A percentile compares a stretch with the other conserved stretches of the same genome.
Conservation (phyloP, 768 basidiomycete species). For the Trametes villosa region DNA sequence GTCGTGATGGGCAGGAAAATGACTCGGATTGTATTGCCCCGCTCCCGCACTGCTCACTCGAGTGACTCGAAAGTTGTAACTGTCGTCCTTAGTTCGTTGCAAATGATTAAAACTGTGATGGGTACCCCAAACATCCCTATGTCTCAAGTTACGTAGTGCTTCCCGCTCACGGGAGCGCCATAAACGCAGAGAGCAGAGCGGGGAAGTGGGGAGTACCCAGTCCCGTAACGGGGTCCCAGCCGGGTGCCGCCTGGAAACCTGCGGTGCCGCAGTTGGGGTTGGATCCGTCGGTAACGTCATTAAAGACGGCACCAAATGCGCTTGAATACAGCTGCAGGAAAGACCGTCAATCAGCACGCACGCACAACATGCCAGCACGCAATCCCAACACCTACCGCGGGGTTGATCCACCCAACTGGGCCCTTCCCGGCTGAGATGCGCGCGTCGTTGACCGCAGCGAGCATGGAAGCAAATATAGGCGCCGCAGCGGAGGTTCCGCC, state of each 20-base stretch:
- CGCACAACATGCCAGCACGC: not conserved
- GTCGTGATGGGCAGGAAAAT: too few relatives aligned
- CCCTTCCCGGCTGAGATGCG: constrained; percentile 29
- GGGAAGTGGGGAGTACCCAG: constrained; percentile 33
- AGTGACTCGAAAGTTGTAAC: too few relatives aligned
- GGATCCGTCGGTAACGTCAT: constrained; percentile 27
- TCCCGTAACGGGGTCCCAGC: constrained; percentile 39
- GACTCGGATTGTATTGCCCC: too few relatives aligned
- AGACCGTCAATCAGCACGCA: not conserved
- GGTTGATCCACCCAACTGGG: constrained; percentile 40
- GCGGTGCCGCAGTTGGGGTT: constrained; percentile 36
- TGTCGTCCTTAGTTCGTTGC: too few relatives aligned
- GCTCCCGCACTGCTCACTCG: too few relatives aligned
- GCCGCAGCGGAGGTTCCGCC: constrained; percentile 66
- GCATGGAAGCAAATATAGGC: constrained; percentile 63
- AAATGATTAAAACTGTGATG: too few relatives aligned
- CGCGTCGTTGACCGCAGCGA: constrained; percentile 53
- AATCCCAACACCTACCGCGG: constrained; percentile 11
- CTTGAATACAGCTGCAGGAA: constrained; percentile 48
- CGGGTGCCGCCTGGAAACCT: constrained; percentile 32
- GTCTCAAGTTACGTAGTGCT: too few relatives aligned
- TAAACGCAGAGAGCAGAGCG: not conserved
- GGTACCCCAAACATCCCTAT: too few relatives aligned
- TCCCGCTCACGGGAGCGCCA: not conserved
- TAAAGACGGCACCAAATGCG: constrained; percentile 42